Base-by-base conservation (phyloP, 345 rosid species). In the Salix caprea region DNA sequence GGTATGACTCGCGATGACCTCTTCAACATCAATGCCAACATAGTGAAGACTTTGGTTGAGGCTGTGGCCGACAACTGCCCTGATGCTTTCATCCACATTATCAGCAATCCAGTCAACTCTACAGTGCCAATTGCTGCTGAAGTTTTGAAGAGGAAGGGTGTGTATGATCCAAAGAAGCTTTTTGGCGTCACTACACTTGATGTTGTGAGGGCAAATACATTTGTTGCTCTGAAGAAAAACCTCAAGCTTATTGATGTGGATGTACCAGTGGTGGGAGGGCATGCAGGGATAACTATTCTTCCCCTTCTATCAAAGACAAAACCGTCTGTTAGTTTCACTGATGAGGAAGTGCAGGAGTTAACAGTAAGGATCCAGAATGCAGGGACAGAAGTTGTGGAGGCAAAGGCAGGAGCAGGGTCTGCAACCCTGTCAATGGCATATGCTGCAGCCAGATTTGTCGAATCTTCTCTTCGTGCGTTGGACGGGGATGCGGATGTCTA, bases 1-100 rank as follows among this genome's bases (percentile, higher is more conserved):
- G 99, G 99, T 23, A 95, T 93, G 99, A 95, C 94, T 65, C 97
- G 99, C 23, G 97, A 91, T 68, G 97, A 95, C 78, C 95, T 95
- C 68, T 95, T 95, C 85, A 91, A 90, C 83, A 93, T 95, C 89
- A 95, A 95, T 69, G 99, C 96, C 40, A 83, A 75, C 76, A 95
- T 95, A 0, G 97, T 93, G n/a, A 93, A 88, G 84, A 80, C 76
- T 42, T 86, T 93, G 78, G 88, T 95, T 10, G 97, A 90, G 52
- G 97, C 94, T 54, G 96, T 90, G 14, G 99, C 97, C 65, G 97
- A 93, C 74, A 89, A 90, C 82, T 89, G 93, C 82, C 99, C 97
- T 6, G 87, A 89, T 58, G 97, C 99, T 10, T 91, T 95, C 82
- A 89, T 95, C 76, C 97, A 95, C 64, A 84, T 95, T 23, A 91